These are phyloP conservation scores for Ophiostoma tasmaniense DNA, from an alignment of 2,329 filamentous ascomycete genomes.

Conservation along the genomic window DNA sequence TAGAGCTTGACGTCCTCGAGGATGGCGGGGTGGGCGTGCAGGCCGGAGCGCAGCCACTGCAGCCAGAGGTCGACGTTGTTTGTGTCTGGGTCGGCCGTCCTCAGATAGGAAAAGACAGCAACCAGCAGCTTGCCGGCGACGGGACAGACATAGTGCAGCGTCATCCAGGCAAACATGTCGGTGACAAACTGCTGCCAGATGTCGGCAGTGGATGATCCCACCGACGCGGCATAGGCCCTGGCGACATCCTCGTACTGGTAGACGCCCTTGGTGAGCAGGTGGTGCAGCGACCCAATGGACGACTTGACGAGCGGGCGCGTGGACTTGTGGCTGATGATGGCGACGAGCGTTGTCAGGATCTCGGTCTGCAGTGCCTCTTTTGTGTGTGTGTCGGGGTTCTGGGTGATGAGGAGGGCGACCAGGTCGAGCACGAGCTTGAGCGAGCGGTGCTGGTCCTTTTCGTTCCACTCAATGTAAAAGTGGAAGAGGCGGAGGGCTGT, in stretches of 20 bases:
- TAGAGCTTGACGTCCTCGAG: conserved; percentile 58
- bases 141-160: conserved; percentile 48
- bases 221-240: conserved; percentile 30
- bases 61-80: conserved; percentile 44
- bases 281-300: conserved; percentile 57
- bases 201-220: conserved; percentile 19
- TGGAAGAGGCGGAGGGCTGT: conserved; percentile 46
- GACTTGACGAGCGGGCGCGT: conserved; percentile 60
- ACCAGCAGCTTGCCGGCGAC: conserved; percentile 54
- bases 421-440: conserved; percentile 56
- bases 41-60: conserved; percentile 44
- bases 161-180: conserved; percentile 42
- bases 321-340: conserved; percentile 51
- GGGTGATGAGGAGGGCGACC: conserved; percentile 41
- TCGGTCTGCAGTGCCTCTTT: conserved; percentile 33
- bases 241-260: conserved; percentile 41
- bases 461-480: conserved; percentile 60
- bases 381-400: conserved; percentile 38
- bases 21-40: conserved; percentile 41
- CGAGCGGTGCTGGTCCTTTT: conserved; percentile 55
- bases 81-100: conserved; percentile 25
- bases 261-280: conserved; percentile 54
- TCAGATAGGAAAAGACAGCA: conserved; percentile 44
- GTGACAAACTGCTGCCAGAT: conserved; percentile 28
- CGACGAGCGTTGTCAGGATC: conserved; percentile 45